Conservation (phyloP, 495 filamentous ascomycete genomes). For the Aeminium ludgeri region DNA sequence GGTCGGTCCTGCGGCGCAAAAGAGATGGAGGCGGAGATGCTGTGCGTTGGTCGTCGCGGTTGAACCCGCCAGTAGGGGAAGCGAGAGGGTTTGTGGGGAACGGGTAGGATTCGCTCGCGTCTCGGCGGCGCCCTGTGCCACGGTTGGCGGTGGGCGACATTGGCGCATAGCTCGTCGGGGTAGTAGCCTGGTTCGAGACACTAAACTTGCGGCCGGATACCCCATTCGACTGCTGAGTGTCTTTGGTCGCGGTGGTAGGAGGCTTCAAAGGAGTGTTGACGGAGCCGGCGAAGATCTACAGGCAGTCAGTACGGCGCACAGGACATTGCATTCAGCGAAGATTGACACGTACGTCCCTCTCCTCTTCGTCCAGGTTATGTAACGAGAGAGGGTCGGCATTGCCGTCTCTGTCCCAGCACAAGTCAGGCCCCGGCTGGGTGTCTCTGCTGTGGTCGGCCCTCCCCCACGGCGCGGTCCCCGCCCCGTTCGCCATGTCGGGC, state of each 20-base stretch:
- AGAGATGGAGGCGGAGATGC: conserved; percentile 48
- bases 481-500: conserved; percentile 47
- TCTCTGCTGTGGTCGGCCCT: conserved; percentile 46
- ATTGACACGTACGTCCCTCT: conserved; percentile 51
- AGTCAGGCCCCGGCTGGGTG: conserved; percentile 47
- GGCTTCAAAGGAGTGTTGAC: conserved; percentile 90
- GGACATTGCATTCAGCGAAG: background rate
- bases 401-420: conserved; percentile 80
- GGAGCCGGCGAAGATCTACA: conserved; percentile 57
- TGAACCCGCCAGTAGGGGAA: conserved; percentile 36
- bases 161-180: conserved; percentile 30
- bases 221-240: conserved; percentile 38
- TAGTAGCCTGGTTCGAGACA: conserved; percentile 41
- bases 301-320: background rate
- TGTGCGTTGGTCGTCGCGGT: conserved; percentile 42
- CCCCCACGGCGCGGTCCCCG: conserved; percentile 53
- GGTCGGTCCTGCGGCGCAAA: conserved; percentile 57
- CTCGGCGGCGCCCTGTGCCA: conserved; percentile 60
- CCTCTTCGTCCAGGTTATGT: conserved; percentile 61
- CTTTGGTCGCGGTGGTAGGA: conserved; percentile 52
- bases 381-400: conserved; percentile 54
- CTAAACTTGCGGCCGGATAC: conserved; percentile 53
- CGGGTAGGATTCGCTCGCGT: conserved; percentile 59
- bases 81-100: conserved; percentile 35
- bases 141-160: conserved; percentile 50